Conservation (phyloP, 2,329 filamentous ascomycete genomes). For the Bipolaris cookei region DNA sequence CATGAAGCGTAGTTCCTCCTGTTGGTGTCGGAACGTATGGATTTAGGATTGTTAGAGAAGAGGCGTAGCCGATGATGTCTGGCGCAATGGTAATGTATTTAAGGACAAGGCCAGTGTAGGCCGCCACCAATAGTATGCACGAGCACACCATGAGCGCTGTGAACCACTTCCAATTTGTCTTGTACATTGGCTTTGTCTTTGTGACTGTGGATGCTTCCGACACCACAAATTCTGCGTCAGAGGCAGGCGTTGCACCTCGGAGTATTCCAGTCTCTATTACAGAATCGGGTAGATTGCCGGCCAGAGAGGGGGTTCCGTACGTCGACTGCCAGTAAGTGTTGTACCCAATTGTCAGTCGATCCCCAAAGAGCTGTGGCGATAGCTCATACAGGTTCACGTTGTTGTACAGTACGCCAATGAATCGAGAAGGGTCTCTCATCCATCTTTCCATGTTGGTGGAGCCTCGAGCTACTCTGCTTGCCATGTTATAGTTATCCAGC, state of each 20-base stretch:
- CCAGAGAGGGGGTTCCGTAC: conserved; percentile 31
- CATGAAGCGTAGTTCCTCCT: conserved; percentile 7
- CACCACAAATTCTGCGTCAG: conserved; percentile 19
- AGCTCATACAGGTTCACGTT: conserved; percentile 31
- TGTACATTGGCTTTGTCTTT: conserved; percentile 20
- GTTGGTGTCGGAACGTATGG: conserved; percentile 10
- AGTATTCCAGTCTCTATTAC: conserved; percentile 16
- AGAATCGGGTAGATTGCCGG: conserved; percentile 30
- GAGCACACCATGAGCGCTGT: conserved; percentile 30
- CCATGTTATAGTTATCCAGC: conserved; percentile 27
- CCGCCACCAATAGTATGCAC: conserved; percentile 31
- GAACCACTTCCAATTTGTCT: conserved; percentile 39
- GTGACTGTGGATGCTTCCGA: conserved; percentile 16
- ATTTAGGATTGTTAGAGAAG: conserved; percentile 24
- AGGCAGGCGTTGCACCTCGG: too few relatives aligned
- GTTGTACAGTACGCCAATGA: conserved; percentile 24
- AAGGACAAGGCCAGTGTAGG: conserved; percentile 34
- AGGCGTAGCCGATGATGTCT: conserved; percentile 31
- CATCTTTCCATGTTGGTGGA: conserved; percentile 34
- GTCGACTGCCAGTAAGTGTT: conserved; percentile 41
- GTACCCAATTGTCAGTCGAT: conserved; percentile 33
- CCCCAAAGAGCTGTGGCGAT: conserved; percentile 22
- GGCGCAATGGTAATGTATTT: conserved; percentile 39
- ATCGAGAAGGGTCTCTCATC: conserved; percentile 16
- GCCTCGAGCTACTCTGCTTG: conserved; percentile 14